Evolutionary conservation across 768 basidiomycete genomes (phyloP).

Genomic region (Rossbeevera mucosa): DNA sequence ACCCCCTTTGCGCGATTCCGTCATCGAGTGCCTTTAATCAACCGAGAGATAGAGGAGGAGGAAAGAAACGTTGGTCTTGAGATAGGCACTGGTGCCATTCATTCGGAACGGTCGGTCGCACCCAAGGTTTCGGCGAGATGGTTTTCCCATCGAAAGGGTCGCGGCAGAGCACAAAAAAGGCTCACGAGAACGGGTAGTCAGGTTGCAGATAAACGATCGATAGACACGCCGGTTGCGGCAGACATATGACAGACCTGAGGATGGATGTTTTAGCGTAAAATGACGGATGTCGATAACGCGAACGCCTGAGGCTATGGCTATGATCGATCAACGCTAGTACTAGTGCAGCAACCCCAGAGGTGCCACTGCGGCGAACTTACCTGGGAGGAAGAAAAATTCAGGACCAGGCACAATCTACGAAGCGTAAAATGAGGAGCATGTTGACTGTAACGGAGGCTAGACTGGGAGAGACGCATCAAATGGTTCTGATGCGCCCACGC

Average conservation of each 20-base stretch:
- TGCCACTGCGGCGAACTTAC: background rate
- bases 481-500: conserved; percentile 19
- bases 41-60: background rate
- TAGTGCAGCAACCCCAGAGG: background rate
- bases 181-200: background rate
- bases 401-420: conserved; percentile 14
- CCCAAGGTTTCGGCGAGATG: background rate
- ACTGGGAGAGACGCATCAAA: conserved; percentile 7
- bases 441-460: conserved; percentile 13
- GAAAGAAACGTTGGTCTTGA: background rate
- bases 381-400: conserved; percentile 1
- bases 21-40: conserved; percentile 5
- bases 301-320: too few species aligned
- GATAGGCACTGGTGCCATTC: background rate
- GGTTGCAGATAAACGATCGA: background rate
- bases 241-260: background rate
- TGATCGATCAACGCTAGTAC: background rate
- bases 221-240: background rate
- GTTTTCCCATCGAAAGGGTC: conserved; percentile 21
- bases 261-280: background rate
- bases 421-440: background rate
- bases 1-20: conserved; percentile 1
- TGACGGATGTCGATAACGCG: background rate
- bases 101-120: conserved; percentile 10
- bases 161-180: conserved; percentile 3